Evolutionary conservation across 768 basidiomycete genomes (phyloP), one percentile per base, ranked within the genome.

Genomic region (Leccinum olivaceopallidum): DNA sequence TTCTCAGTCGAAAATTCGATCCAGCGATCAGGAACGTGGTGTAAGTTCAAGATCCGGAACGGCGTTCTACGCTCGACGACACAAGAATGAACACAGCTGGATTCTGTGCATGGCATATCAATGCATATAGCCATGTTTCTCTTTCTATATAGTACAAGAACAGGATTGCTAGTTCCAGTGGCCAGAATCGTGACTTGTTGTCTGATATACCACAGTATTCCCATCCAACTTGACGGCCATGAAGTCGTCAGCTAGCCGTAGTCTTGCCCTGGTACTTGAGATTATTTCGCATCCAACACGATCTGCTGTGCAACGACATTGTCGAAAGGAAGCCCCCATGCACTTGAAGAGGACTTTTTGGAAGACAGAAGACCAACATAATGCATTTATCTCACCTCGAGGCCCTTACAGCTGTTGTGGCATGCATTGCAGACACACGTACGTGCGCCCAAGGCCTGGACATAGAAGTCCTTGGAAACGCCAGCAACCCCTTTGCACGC

Each of bases 1-100:
- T 62, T 62, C 32, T 56, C n/a, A 63, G 22, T 32, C 34, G 34
- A 28, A 8, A 18, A 24, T 44, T 56, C 18, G 39, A 57, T 26
- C 5, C 61, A 82, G 81, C 67, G 62, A n/a, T 77, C 79, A 3
- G 73, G 67, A 55, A 72, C 73, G 6, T 76, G 72, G 73, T 80
- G 78, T 57, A 59, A 65, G 1, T 83, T 84, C 69, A 74, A 67
- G 55, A 78, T 80, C 48, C 67, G 65, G 34, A 60, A 67, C 20
- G 78, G 77, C n/a, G 12, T 71, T n/a, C 51, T 74, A 14, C 30
- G 57, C n/a, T 58, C 73, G 7, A 56, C 28, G 42, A 57, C 57
- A 26, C 52, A 22, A 13, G 32, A 13, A 14, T 60, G 47, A 61
- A 6, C 18, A 34, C 50, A 36, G 30, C 39, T 14, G n/a, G 26